Evolutionary conservation across 2,329 filamentous ascomycete species (phyloP).

Genomic region (Ploettnerulaceae sp.): DNA sequence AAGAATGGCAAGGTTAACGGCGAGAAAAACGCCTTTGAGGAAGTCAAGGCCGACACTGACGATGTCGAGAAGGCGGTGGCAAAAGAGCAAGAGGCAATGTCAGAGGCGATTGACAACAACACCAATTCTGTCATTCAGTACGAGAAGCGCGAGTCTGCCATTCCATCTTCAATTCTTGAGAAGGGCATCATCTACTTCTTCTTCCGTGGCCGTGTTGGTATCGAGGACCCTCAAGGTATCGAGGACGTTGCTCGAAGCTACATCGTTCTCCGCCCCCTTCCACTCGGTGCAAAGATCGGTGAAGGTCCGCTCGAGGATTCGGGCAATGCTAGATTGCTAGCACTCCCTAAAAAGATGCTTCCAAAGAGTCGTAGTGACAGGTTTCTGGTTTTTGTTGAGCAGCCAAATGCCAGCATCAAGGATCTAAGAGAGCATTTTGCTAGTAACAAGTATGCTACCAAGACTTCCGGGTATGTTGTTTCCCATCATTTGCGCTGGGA

Average conservation of each 20-base stretch:
- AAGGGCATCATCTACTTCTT: constrained; percentile 93
- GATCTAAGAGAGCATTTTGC: constrained; percentile 68
- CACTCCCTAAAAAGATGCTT: constrained; percentile 79
- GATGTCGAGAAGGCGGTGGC: constrained; percentile 26
- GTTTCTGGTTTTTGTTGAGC: constrained; percentile 82
- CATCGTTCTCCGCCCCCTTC: constrained; percentile 72
- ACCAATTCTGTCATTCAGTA: constrained; percentile 30
- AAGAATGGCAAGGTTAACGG: constrained; percentile 17
- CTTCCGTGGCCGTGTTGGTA: constrained; percentile 69
- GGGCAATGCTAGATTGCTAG: constrained; percentile 65
- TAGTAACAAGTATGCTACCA: constrained; percentile 66
- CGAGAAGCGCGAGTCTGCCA: constrained; percentile 32
- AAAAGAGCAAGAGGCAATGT: constrained; percentile 24
- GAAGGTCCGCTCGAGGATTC: constrained; percentile 44
- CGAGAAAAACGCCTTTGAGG: constrained; percentile 29
- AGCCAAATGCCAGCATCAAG: constrained; percentile 58
- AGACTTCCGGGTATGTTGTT: constrained; percentile 54
- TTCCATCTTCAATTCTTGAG: constrained; percentile 61
- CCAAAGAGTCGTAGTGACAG: constrained; percentile 63
- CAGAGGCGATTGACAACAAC: constrained; percentile 29
- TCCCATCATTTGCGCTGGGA: not conserved
- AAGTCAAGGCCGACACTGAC: constrained; percentile 30
- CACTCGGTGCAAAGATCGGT: constrained; percentile 61
- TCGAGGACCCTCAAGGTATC: constrained; percentile 63
- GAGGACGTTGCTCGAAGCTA: constrained; percentile 73